These are phyloP conservation scores for Aspergillus chevalieri DNA, from an alignment of 2,329 filamentous ascomycete genomes.

Conservation along the genomic window DNA sequence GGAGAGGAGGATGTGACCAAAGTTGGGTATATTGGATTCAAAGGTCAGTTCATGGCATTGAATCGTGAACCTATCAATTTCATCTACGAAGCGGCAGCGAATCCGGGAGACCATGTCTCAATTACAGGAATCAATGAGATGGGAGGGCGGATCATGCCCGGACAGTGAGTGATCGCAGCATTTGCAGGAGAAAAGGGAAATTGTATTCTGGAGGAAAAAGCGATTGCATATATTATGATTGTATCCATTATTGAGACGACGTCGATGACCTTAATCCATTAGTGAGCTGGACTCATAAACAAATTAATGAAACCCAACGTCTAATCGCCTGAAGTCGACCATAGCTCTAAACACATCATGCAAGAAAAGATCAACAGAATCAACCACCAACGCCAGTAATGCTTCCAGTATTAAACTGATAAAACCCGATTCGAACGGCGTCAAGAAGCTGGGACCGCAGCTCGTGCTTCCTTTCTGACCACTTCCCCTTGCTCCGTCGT, in stretches of 20 bases:
- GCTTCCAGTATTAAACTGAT: constrained; percentile 7
- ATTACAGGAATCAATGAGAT: constrained; percentile 39
- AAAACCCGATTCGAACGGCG: background rate
- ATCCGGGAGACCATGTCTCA: constrained; percentile 72
- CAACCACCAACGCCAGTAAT: constrained; percentile 21
- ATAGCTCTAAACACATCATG: background rate
- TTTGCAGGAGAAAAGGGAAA: background rate
- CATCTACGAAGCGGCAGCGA: constrained; percentile 87
- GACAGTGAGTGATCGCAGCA: constrained; percentile 26
- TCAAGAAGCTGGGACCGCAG: constrained; percentile 10
- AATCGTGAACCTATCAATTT: constrained; percentile 79
- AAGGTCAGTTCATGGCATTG: constrained; percentile 85
- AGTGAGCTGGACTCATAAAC: constrained; percentile 6
- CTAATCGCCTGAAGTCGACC: background rate
- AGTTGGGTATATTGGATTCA: constrained; percentile 81
- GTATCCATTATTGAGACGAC: background rate
- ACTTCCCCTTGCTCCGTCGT: constrained; percentile 27
- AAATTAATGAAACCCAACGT: constrained; percentile 5
- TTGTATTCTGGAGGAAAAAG: background rate
- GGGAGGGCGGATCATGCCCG: constrained; percentile 36
- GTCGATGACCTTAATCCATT: background rate
- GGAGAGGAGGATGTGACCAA: constrained; percentile 75
- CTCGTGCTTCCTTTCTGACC: constrained; percentile 15
- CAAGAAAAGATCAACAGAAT: background rate
- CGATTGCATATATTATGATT: background rate